Conservation (phyloP, 257 asterid genomes). For the Salvia splendens region DNA sequence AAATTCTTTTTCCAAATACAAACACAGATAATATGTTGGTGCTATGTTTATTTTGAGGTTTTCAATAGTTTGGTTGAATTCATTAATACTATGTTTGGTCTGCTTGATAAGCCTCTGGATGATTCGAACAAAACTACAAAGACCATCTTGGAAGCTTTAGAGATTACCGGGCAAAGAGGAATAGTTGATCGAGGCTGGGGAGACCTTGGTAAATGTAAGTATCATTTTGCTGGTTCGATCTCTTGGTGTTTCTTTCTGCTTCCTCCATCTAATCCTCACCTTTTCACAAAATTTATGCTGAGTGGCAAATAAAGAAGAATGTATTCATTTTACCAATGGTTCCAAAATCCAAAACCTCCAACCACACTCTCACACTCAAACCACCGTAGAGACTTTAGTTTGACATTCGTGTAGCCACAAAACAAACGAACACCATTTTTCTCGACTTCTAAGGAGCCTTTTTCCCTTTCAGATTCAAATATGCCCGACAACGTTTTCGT, state of each 20-base stretch:
- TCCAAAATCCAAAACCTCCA: neutral
- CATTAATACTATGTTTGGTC: conserved; percentile 21
- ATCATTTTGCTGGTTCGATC: conserved; percentile 14
- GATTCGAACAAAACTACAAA: conserved; percentile 73
- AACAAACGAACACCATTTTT: neutral
- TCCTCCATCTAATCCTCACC: conserved; percentile 4
- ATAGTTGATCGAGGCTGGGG: conserved; percentile 99
- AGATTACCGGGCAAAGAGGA: conserved; percentile 89
- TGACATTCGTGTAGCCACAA: neutral
- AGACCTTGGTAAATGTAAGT: conserved; percentile 89
- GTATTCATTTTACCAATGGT: neutral
- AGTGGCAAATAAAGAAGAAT: neutral
- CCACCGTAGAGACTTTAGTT: neutral
- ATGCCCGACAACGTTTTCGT: conserved; percentile 76
- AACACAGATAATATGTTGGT: neutral
- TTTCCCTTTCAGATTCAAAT: conserved; percentile 55
- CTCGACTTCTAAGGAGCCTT: conserved; percentile 3
- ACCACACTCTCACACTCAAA: neutral
- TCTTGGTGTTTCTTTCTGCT: conserved; percentile 14
- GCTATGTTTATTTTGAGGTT: neutral
- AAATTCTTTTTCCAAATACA: neutral
- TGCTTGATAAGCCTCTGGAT: conserved; percentile 76
- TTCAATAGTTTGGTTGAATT: conserved; percentile 14
- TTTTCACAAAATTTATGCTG: neutral
- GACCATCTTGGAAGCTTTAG: conserved; percentile 80